A percentile compares a stretch with the other conserved stretches of the same genome.
Conservation (phyloP, 768 basidiomycete species). For the Serendipita sp. region DNA sequence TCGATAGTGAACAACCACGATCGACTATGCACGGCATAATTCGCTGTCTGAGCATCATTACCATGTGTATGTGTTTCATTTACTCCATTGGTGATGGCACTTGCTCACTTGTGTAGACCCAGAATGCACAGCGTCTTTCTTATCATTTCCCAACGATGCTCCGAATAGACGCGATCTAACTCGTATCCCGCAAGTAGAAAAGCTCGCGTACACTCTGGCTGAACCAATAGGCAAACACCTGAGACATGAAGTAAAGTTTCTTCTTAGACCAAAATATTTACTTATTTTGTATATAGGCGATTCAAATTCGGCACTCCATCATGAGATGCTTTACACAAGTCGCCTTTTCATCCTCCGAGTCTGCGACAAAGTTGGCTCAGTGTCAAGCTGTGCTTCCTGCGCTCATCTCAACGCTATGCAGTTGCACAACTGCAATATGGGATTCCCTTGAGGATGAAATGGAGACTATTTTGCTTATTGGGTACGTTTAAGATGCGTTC, state of each 20-base stretch:
- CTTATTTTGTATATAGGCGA: neutral
- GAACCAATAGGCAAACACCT: neutral
- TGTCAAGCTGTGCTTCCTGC: conserved; percentile 49
- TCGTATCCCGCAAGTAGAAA: conserved; percentile 8
- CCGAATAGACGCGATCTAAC: neutral
- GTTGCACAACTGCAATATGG: conserved; percentile 44
- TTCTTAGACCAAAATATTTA: neutral
- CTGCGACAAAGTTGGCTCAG: conserved; percentile 23
- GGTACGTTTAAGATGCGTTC: neutral
- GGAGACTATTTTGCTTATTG: neutral
- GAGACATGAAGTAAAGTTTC: neutral
- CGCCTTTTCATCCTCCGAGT: conserved; percentile 24
- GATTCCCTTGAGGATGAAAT: conserved; percentile 31
- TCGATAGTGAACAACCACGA: conserved; percentile 34
- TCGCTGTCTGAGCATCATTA: conserved; percentile 37
- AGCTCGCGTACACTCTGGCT: conserved; percentile 8
- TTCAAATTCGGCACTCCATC: conserved; percentile 24
- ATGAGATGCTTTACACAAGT: conserved; percentile 28
- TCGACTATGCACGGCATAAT: conserved; percentile 34
- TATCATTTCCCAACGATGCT: neutral
- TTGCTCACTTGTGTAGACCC: neutral
- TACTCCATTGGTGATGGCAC: neutral
- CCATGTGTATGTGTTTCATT: conserved; percentile 30
- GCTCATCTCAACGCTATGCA: conserved; percentile 37
- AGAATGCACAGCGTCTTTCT: neutral